A percentile compares a stretch with the other conserved stretches of the same genome.
phyloP scores from a whole-genome alignment of 768 basidiomycete species.

The Trametopsis cervina region DNA sequence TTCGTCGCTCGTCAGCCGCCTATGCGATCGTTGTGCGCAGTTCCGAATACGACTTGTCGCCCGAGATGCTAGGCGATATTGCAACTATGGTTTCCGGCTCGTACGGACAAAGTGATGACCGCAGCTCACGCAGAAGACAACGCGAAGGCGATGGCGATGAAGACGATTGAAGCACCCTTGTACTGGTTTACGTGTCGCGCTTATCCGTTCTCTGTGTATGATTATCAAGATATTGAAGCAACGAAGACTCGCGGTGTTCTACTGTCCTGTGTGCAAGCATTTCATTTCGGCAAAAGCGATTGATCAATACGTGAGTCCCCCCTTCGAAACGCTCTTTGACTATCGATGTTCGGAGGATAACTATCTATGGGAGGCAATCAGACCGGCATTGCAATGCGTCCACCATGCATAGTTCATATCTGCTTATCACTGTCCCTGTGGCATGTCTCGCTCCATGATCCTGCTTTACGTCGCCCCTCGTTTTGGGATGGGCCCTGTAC shows the following conservation, averaged over 20 bases:
- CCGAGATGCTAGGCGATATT: conserved; percentile 64
- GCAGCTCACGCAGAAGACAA: conserved; percentile 14
- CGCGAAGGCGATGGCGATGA: conserved; percentile 10
- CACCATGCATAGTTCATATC: not conserved
- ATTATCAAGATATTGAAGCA: not conserved
- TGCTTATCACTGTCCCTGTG: not conserved
- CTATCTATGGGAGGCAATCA: not conserved
- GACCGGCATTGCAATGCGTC: not conserved
- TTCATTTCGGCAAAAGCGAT: no score
- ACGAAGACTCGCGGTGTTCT: not conserved
- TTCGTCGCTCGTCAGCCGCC: conserved; percentile 38
- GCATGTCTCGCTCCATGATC: no score
- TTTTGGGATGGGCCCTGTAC: no score
- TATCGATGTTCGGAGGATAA: not conserved
- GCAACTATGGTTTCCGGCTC: conserved; percentile 23
- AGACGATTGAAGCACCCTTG: conserved; percentile 7
- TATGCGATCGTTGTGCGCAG: conserved; percentile 68
- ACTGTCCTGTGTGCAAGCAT: not conserved
- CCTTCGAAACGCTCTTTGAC: not conserved
- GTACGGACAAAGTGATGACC: no score
- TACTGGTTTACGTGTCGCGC: no score
- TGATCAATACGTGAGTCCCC: not conserved
- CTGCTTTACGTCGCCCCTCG: no score
- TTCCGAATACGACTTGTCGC: conserved; percentile 66
- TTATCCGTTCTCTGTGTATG: not conserved